phyloP scores from a whole-genome alignment of 1,139 yeast genomes.

The Candida frijolesensis region DNA sequence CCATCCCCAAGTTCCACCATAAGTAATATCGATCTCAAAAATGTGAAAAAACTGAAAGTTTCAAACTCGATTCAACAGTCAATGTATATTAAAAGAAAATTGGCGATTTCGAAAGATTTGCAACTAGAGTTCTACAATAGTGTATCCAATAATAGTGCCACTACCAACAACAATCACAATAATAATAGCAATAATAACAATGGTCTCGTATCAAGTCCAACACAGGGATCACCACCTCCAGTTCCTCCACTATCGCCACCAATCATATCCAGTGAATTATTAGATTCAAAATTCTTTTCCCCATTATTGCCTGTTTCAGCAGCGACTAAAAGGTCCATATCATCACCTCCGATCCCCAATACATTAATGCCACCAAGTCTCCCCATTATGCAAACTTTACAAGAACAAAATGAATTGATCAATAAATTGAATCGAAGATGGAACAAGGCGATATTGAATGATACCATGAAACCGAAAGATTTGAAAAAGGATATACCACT shows the following conservation, averaged over 20 bases:
- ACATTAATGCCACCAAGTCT: slow-evolving; percentile 8
- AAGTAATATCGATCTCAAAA: slow-evolving; percentile 1
- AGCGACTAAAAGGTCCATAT: slow-evolving; percentile 3
- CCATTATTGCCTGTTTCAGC: slow-evolving; percentile 6
- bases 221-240: slow-evolving; percentile 1
- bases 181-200: neutral
- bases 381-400: slow-evolving; percentile 17
- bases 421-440: slow-evolving; percentile 39
- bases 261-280: slow-evolving; percentile 6
- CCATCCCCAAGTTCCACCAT: neutral
- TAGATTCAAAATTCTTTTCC: slow-evolving; percentile 18
- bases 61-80: slow-evolving; percentile 23
- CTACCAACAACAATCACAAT: neutral
- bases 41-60: slow-evolving; percentile 16
- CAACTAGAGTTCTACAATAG: slow-evolving; percentile 33
- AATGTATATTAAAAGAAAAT: slow-evolving; percentile 31
- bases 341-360: slow-evolving; percentile 7
- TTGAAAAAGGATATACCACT: neutral
- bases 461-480: slow-evolving; percentile 5
- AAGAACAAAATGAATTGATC: slow-evolving; percentile 38
- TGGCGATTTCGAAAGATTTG: slow-evolving; percentile 40
- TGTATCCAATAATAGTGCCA: slow-evolving; percentile 1
- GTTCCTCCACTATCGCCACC: slow-evolving; percentile 7
- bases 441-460: slow-evolving; percentile 27
- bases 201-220: neutral